A percentile compares a stretch with the other conserved stretches of the same genome.
Conservation (phyloP, 2,329 filamentous ascomycete genomes). For the Microthyrium microscopicum region DNA sequence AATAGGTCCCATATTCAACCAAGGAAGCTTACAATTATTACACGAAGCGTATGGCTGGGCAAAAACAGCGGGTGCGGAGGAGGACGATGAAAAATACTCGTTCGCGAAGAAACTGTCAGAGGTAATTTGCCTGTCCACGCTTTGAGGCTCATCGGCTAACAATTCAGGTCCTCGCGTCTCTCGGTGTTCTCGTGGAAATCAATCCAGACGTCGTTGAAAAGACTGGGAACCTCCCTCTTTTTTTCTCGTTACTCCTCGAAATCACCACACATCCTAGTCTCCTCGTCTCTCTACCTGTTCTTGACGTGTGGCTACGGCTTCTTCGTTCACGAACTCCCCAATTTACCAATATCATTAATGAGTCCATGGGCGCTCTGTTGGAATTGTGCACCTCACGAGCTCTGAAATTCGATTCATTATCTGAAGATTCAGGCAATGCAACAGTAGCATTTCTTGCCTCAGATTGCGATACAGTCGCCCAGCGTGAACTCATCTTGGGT, state of each 20-base stretch:
- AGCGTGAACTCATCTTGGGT: constrained; percentile 84
- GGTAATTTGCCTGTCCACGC: constrained; percentile 29
- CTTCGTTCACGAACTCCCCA: constrained; percentile 56
- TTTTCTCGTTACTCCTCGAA: constrained; percentile 62
- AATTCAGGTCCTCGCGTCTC: constrained; percentile 71
- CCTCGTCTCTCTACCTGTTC: constrained; percentile 79
- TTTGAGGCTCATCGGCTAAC: constrained; percentile 12
- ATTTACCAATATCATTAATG: constrained; percentile 41
- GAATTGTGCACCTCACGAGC: constrained; percentile 71
- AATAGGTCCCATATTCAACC: constrained; percentile 62
- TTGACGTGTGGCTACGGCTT: constrained; percentile 79
- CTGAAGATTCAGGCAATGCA: constrained; percentile 64
- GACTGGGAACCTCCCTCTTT: constrained; percentile 50
- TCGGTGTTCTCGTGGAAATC: constrained; percentile 70
- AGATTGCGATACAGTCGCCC: constrained; percentile 87
- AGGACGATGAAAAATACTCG: constrained; percentile 83
- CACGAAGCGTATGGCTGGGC: constrained; percentile 67
- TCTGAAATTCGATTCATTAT: constrained; percentile 73
- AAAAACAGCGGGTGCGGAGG: constrained; percentile 58
- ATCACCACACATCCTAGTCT: constrained; percentile 76
- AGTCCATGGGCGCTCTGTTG: constrained; percentile 57
- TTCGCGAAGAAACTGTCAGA: constrained; percentile 90
- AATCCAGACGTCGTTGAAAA: constrained; percentile 51
- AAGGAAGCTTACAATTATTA: constrained; percentile 54
- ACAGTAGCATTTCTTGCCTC: constrained; percentile 73